Base-by-base conservation (phyloP, 768 basidiomycete genomes). In the Termitomyces sp. region DNA sequence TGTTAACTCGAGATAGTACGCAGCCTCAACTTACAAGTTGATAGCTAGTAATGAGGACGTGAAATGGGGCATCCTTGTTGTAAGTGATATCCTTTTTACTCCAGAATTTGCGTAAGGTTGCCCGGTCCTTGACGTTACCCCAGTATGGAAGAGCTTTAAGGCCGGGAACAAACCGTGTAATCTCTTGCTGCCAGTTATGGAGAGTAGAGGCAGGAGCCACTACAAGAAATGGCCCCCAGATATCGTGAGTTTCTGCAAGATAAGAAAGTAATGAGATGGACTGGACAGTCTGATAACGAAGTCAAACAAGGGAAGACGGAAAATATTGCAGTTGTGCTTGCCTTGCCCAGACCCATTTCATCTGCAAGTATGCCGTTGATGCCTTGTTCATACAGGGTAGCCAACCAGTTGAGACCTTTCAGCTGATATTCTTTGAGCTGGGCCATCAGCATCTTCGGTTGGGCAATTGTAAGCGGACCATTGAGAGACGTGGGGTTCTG, bases 291-390 rank as follows among this genome's bases (percentile, higher is more conserved):
- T 93, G 56, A 9, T 10, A 51, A 42, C 48, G n/a, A 49, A 14
- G 34, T 56, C 19, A 56, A 37, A 51, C 41, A 32, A 35, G 53
- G 26, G 30, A 22, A 48, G n/a, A 54, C 21, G 14, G 8, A 22
- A 51, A 47, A 60, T 22, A 55, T 46, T n/a, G 24, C 17, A 28
- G 44, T 42, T 32, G 7, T 38, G 50, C 70, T 35, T 55, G 84
- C 90, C 80, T 93, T 93, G 60, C 90, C 90, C 10, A 93, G 82
- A 72, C 94, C 94, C 96, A 98, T 98, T 73, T 99, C 97, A 67
- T 99, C 97, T 2, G 97, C 97, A 21, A 99, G 80, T 64, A 99
- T 99, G 46, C 97, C 97, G 65, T 99, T 99, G 79, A 98, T 98
- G 44, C 97, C 97, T 70, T 98, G 96, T 68, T 98, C 97, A 65